Evolutionary conservation across 1,284 basidiomycete genomes (phyloP).

Genomic region (Xerocomus minutiporus): DNA sequence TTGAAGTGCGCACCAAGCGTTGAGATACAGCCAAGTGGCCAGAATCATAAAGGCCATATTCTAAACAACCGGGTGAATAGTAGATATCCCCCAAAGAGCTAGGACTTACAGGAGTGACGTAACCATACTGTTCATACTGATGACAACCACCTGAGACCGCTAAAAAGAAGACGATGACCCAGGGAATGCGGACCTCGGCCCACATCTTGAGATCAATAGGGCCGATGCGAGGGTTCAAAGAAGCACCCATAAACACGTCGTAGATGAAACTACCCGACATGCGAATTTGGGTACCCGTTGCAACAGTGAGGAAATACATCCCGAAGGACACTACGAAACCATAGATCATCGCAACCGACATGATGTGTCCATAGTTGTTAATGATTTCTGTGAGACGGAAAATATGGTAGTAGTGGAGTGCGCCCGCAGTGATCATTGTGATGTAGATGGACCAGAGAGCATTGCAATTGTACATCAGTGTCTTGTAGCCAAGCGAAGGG

Average conservation of each 20-base stretch:
- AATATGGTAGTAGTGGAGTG: slow-evolving; percentile 76
- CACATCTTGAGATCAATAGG: slow-evolving; percentile 98
- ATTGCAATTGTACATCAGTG: slow-evolving; percentile 96
- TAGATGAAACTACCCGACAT: slow-evolving; percentile 95
- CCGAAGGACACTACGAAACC: slow-evolving; percentile 80
- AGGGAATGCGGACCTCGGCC: slow-evolving; percentile 96
- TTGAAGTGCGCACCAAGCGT: slow-evolving; percentile 69
- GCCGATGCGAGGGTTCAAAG: slow-evolving; percentile 92
- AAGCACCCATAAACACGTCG: slow-evolving; percentile 96
- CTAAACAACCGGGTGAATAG: slow-evolving; percentile 35
- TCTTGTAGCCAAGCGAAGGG: slow-evolving; percentile 87
- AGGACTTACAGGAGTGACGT: slow-evolving; percentile 77
- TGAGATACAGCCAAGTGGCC: slow-evolving; percentile 94
- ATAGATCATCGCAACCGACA: slow-evolving; percentile 93
- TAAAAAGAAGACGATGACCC: slow-evolving; percentile 94
- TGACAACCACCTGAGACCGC: slow-evolving; percentile 91
- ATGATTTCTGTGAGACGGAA: slow-evolving; percentile 95
- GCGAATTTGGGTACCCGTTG: slow-evolving; percentile 77
- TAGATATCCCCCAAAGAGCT: not conserved
- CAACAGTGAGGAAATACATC: slow-evolving; percentile 75
- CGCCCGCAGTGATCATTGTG: slow-evolving; percentile 74
- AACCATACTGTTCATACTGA: slow-evolving; percentile 91
- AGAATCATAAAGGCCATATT: slow-evolving; percentile 98
- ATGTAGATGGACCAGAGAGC: slow-evolving; percentile 85
- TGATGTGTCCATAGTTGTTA: slow-evolving; percentile 94